Evolutionary conservation across 192 early-diverging fungal species (phyloP).

Genomic region (Coemansia sp.): DNA sequence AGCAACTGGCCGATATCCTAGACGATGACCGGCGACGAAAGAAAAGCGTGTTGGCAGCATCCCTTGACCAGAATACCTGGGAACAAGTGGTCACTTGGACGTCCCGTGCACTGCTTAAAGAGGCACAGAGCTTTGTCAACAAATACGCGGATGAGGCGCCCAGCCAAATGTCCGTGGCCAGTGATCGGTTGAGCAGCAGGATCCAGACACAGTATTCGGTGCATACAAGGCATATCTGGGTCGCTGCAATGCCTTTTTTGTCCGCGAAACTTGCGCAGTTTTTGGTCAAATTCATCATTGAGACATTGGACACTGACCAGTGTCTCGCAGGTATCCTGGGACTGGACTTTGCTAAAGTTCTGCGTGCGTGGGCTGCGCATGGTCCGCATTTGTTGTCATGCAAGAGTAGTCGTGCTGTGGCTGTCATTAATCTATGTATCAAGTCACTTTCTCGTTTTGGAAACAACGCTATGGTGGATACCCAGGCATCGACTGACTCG

Average conservation of each 20-base stretch:
- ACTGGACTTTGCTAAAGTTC: conserved; percentile 41
- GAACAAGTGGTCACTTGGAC: conserved; percentile 49
- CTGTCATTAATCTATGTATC: conserved; percentile 37
- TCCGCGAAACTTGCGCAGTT: conserved; percentile 38
- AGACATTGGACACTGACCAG: conserved; percentile 31
- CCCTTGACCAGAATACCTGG: conserved; percentile 25
- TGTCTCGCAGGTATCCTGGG: conserved; percentile 37
- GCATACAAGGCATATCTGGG: conserved; percentile 50
- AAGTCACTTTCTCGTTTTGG: conserved; percentile 18
- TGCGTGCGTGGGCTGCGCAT: conserved; percentile 47
- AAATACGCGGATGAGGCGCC: conserved; percentile 35
- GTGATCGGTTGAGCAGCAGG: conserved; percentile 25
- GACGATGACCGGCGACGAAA: conserved; percentile 32
- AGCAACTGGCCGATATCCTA: conserved; percentile 39
- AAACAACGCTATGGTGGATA: conserved; percentile 12
- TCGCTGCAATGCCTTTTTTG: conserved; percentile 41
- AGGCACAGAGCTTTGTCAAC: conserved; percentile 44
- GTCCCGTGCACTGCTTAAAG: conserved; percentile 42
- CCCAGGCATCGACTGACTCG: conserved; percentile 33
- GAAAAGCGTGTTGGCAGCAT: conserved; percentile 17
- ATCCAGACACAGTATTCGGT: conserved; percentile 50
- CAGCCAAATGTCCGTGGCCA: conserved; percentile 19
- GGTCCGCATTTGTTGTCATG: conserved; percentile 41
- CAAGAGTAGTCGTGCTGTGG: conserved; percentile 24
- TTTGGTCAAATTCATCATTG: conserved; percentile 35